Percentiles rank a stretch among this genome's conserved stretches.
Evolutionary conservation across 2,329 filamentous ascomycete species (phyloP).

Genomic region (Pezicula rhizophila): DNA sequence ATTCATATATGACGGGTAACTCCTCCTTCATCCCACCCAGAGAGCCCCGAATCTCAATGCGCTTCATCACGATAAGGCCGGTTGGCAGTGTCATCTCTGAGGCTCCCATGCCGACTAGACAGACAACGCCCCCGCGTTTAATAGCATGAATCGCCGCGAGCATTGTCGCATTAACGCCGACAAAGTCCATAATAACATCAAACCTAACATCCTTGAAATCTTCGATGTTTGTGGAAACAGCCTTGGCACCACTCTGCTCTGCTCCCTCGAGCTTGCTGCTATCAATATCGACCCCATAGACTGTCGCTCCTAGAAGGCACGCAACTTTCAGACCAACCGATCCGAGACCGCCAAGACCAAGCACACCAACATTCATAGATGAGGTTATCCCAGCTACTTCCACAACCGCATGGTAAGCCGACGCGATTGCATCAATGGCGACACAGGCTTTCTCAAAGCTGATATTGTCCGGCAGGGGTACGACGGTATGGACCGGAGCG

Average conservation of each 20-base stretch:
- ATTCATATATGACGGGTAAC: constrained; percentile 1
- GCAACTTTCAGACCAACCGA: constrained; percentile 4
- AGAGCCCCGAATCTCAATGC: constrained; percentile 6
- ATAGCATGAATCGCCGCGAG: constrained; percentile 5
- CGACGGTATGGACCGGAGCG: not conserved
- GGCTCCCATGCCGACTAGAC: constrained; percentile 7
- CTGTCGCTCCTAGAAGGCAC: constrained; percentile 5
- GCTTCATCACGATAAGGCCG: constrained; percentile 3
- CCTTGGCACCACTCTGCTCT: constrained; percentile 5
- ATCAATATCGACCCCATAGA: constrained; percentile 12
- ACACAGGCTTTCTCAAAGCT: constrained; percentile 7
- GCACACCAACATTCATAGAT: constrained; percentile 3
- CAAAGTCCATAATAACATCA: constrained; percentile 10
- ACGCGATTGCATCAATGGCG: constrained; percentile 4
- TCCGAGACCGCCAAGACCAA: constrained; percentile 12
- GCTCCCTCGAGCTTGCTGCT: constrained; percentile 2
- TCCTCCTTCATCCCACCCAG: constrained; percentile 5
- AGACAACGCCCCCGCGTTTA: constrained; percentile 2
- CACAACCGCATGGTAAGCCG: constrained; percentile 10
- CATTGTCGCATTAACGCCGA: constrained; percentile 4
- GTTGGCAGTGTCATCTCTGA: constrained; percentile 1
- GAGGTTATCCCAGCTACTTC: constrained; percentile 1
- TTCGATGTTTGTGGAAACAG: constrained; percentile 4
- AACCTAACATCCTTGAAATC: constrained; percentile 2
- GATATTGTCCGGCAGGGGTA: constrained; percentile 7